Evolutionary conservation across 2,329 filamentous ascomycete species (phyloP), one percentile per base, ranked within the genome.

Genomic region (Fusarium sp.): DNA sequence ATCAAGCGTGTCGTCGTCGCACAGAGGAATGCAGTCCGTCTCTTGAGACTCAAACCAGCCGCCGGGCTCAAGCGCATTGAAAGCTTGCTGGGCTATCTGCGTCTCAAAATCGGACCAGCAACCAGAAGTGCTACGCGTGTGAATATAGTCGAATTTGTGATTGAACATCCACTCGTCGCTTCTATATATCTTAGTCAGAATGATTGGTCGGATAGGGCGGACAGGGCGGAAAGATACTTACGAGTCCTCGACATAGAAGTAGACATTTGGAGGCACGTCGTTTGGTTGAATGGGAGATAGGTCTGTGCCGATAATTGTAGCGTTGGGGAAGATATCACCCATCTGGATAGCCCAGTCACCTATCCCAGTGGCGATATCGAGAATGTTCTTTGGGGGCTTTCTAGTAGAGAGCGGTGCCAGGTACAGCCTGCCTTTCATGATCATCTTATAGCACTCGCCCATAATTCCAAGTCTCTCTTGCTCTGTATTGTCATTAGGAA

Each of bases 171-270:
- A 87, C 9, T 37, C 38, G 25, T 72, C 69, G 81, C 79, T 63
- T 86, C 83, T 15, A 80, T 83, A 83, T 44, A 57, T 7, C 16
- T 37, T 14, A 41, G n/a, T 35, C 12, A 45, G n/a, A 39, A 41
- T 14, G 7, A 14, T 25, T 18, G 33, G 23, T 3, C 10, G 27
- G 31, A 31, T 21, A 9, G 3, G 16, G 19, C 18, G 18, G n/a
- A 19, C 19, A 35, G n/a, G 12, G 8, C n/a, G 18, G 23, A 19
- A n/a, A 31, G 38, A 33, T 1, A 79, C 80, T 76, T 69, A 80
- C 78, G 80, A 79, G 75, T 94, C 92, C 74, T 94, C 91, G 39
- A 94, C 86, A 66, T 90, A 89, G 72, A 94, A 94, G 63, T 90
- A 87, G 25, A 94, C 90, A 65, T 94, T 95, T 31, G 87, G 86